Evolutionary conservation across 2,329 filamentous ascomycete species (phyloP).

Genomic region (Westerdykella ornata): DNA sequence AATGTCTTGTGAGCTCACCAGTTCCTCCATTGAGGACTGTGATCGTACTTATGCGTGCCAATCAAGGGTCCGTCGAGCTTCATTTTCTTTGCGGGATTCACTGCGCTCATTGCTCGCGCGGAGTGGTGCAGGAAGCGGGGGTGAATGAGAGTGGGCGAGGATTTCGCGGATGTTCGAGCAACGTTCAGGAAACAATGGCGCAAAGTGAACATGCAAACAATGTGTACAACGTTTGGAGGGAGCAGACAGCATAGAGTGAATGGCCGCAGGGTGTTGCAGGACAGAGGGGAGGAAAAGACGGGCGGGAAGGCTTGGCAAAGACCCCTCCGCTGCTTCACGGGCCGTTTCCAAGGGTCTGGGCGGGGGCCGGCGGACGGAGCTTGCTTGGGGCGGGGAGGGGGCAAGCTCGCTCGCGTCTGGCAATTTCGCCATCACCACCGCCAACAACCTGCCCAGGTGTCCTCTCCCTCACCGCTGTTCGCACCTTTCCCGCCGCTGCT

Average conservation of each 20-base stretch:
- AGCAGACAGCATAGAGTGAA: too few species aligned
- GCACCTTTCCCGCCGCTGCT: constrained; percentile 1
- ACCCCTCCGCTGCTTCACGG: too few species aligned
- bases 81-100: constrained; percentile 63
- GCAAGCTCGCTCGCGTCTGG: too few species aligned
- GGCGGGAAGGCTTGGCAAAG: too few species aligned
- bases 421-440: too few species aligned
- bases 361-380: too few species aligned
- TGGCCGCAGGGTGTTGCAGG: too few species aligned
- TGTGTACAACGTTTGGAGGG: not conserved
- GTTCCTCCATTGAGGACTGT: constrained; percentile 2
- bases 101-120: constrained; percentile 24
- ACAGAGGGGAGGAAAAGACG: too few species aligned
- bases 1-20: constrained; percentile 2
- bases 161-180: not conserved
- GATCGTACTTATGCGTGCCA: constrained; percentile 73
- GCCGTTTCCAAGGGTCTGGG: too few species aligned
- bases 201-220: constrained; percentile 3
- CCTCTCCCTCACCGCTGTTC: constrained; percentile 8
- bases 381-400: too few species aligned
- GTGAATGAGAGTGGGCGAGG: not conserved
- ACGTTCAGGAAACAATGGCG: not conserved
- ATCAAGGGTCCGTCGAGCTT: constrained; percentile 68
- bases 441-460: constrained; percentile 8
- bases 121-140: not conserved